Evolutionary conservation across 2,329 filamentous ascomycete species (phyloP).

Genomic region (Neonectria sp.): DNA sequence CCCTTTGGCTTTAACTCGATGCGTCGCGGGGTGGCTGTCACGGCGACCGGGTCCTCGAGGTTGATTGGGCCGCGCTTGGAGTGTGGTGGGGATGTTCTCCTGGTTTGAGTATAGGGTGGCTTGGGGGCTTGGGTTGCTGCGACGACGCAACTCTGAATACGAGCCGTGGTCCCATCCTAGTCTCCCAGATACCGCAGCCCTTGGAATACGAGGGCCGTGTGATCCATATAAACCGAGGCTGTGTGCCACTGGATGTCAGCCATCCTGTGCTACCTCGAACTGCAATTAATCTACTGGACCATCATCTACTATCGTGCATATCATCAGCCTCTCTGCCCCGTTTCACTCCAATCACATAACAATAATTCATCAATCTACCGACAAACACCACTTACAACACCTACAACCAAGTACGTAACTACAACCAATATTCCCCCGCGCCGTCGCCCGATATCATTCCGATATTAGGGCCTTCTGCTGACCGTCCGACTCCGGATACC

Average conservation of each 20-base stretch:
- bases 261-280: not conserved
- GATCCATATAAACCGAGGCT: not conserved
- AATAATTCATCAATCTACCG: not conserved
- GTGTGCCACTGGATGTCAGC: not conserved
- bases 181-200: not conserved
- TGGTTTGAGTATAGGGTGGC: not conserved
- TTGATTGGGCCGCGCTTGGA: not conserved
- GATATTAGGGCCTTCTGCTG: not conserved
- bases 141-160: constrained; percentile 1
- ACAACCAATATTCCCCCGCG: not conserved
- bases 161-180: not conserved
- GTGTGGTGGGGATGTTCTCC: not conserved
- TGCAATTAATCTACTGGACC: not conserved
- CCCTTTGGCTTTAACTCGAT: not conserved
- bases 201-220: not conserved
- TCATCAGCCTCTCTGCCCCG: no score
- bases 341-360: no score
- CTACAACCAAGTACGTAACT: not conserved
- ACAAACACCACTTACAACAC: not conserved
- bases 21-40: not conserved
- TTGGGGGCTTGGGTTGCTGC: not conserved
- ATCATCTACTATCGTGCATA: not conserved
- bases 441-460: not conserved
- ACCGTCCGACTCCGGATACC: not conserved
- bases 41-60: not conserved